Evolutionary conservation across 192 early-diverging fungal species (phyloP).

Genomic region (Linnemannia elongata): DNA sequence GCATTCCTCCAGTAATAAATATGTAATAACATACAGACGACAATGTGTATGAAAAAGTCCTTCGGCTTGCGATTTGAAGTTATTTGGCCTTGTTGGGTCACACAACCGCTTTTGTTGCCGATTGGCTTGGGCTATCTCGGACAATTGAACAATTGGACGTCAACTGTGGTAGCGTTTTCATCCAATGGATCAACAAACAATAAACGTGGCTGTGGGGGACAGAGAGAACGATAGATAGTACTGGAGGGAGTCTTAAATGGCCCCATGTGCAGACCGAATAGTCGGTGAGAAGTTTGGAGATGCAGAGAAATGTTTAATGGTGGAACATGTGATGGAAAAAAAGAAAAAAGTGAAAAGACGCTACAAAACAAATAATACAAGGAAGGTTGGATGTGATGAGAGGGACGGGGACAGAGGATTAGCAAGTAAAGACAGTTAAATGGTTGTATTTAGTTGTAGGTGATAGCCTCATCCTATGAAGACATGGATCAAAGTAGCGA

Average conservation of each 20-base stretch:
- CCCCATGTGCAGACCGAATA: too few species aligned
- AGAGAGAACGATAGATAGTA: background rate
- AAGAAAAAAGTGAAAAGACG: slow-evolving; percentile 1
- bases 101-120: background rate
- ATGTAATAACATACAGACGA: background rate
- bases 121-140: background rate
- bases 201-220: background rate
- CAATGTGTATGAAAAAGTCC: background rate
- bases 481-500: too few species aligned
- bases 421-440: background rate
- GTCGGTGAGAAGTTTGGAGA: background rate
- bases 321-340: background rate
- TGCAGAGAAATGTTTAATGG: slow-evolving; percentile 18
- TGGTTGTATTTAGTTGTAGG: slow-evolving; percentile 23
- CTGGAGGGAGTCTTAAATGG: too few species aligned
- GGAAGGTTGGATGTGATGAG: background rate
- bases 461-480: slow-evolving; percentile 46
- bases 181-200: background rate
- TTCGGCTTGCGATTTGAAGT: background rate
- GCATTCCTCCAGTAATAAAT: background rate
- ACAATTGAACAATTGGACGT: background rate
- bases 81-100: background rate
- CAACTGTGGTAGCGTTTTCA: background rate
- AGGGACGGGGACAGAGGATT: background rate
- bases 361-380: slow-evolving; percentile 20